A percentile compares a stretch with the other conserved stretches of the same genome.
Evolutionary conservation across 2,329 filamentous ascomycete genomes (phyloP).

Genomic region (Colletotrichum sp.): DNA sequence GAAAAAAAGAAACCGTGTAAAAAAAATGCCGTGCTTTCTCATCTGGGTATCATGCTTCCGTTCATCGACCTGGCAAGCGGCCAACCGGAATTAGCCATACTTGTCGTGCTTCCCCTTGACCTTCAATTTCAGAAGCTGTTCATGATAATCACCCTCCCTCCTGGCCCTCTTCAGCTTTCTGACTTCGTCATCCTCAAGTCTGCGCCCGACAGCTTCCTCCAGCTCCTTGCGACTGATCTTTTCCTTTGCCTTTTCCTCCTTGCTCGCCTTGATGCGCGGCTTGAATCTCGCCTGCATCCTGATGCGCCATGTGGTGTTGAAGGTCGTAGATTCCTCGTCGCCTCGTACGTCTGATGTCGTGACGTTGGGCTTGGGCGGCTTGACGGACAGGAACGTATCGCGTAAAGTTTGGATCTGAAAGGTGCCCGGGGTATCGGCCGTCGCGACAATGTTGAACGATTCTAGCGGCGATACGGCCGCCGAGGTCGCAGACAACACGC

Average conservation of each 20-base stretch:
- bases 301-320: slow-evolving; percentile 76
- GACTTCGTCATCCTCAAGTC: slow-evolving; percentile 84
- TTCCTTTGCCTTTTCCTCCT: slow-evolving; percentile 81
- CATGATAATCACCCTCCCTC: slow-evolving; percentile 87
- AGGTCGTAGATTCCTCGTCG: slow-evolving; percentile 70
- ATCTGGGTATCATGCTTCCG: slow-evolving; percentile 11
- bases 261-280: slow-evolving; percentile 76
- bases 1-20: neutral
- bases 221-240: slow-evolving; percentile 88
- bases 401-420: slow-evolving; percentile 78
- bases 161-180: slow-evolving; percentile 80
- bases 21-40: neutral
- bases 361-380: slow-evolving; percentile 54
- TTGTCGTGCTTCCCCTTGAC: slow-evolving; percentile 95
- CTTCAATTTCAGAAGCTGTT: slow-evolving; percentile 83
- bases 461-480: slow-evolving; percentile 87
- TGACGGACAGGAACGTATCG: slow-evolving; percentile 71
- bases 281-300: slow-evolving; percentile 97
- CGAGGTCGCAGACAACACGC: slow-evolving; percentile 74
- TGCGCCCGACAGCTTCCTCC: slow-evolving; percentile 78
- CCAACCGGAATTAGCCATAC: slow-evolving; percentile 46
- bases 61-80: neutral
- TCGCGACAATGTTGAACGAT: slow-evolving; percentile 72
- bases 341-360: slow-evolving; percentile 71
- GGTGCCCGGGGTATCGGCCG: slow-evolving; percentile 68